Evolutionary conservation across 768 basidiomycete species (phyloP).

Genomic region (Daedalea quercina): DNA sequence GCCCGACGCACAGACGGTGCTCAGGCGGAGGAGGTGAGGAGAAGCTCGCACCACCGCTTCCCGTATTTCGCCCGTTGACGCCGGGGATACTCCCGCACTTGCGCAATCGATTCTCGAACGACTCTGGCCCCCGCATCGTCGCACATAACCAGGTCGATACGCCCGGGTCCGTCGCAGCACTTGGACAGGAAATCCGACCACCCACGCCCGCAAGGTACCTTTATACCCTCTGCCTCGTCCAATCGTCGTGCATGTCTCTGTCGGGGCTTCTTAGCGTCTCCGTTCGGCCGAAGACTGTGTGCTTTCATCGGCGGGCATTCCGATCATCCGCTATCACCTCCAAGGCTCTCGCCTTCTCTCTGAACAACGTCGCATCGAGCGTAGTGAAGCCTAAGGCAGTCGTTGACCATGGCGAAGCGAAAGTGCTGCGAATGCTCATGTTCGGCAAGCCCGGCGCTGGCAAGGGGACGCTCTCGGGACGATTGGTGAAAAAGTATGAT

Average conservation of each 20-base stretch:
- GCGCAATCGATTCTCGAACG: not conserved
- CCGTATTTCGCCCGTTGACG: not conserved
- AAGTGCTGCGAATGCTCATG: conserved; percentile 56
- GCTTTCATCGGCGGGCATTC: conserved; percentile 20
- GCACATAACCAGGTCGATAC: not conserved
- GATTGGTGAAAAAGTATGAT: conserved; percentile 76
- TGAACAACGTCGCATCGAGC: conserved; percentile 35
- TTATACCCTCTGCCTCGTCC: not conserved
- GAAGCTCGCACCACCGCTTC: not conserved
- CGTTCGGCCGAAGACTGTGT: conserved; percentile 2
- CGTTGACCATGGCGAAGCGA: conserved; percentile 6
- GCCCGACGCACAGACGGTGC: not conserved
- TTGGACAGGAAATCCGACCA: not conserved
- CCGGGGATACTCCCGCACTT: not conserved
- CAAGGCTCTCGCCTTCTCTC: conserved; percentile 39
- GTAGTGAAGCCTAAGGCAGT: conserved; percentile 5
- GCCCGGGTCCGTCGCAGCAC: not conserved
- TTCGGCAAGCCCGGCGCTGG: conserved; percentile 81
- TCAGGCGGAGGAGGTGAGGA: not conserved
- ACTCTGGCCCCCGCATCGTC: not conserved
- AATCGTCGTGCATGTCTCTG: conserved; percentile 3
- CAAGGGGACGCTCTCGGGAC: conserved; percentile 76
- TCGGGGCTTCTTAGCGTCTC: conserved; percentile 1
- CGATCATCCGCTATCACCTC: conserved; percentile 24
- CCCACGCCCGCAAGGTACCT: not conserved